Percentiles rank a stretch among this genome's conserved stretches.
phyloP scores from a whole-genome alignment of 2,329 filamentous ascomycete species.

The Leptographium lundbergii region DNA sequence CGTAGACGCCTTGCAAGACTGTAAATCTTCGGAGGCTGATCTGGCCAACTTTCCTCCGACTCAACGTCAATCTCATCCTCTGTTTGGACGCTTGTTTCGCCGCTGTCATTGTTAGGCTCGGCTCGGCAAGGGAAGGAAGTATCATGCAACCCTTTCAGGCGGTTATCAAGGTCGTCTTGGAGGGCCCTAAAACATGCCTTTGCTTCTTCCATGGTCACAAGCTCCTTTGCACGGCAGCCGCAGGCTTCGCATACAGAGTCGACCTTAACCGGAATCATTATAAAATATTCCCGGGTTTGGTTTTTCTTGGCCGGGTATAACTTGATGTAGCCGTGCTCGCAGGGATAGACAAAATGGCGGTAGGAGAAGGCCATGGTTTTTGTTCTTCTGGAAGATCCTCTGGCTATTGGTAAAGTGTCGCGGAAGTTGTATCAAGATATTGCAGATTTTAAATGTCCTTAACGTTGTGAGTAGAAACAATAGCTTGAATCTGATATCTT shows the following conservation, averaged over 20 bases:
- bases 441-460: neutral
- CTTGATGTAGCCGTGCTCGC: conserved; percentile 1
- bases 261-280: neutral
- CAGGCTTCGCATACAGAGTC: neutral
- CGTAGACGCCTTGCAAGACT: neutral
- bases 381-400: neutral
- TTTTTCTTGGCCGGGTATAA: neutral
- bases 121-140: neutral
- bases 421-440: neutral
- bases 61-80: neutral
- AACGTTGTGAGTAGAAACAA: neutral
- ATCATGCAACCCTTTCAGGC: neutral
- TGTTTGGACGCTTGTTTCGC: neutral
- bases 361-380: neutral
- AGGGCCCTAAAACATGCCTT: neutral
- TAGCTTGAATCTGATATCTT: neutral
- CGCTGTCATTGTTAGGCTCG: neutral
- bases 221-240: neutral
- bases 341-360: conserved; percentile 6
- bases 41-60: neutral
- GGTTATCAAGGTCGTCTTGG: neutral
- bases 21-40: neutral
- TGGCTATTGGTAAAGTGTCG: neutral
- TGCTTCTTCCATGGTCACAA: neutral
- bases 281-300: neutral